Conservation (phyloP, 225 moss, liverwort and hornwort species). For the Rhytidiadelphus loreus region DNA sequence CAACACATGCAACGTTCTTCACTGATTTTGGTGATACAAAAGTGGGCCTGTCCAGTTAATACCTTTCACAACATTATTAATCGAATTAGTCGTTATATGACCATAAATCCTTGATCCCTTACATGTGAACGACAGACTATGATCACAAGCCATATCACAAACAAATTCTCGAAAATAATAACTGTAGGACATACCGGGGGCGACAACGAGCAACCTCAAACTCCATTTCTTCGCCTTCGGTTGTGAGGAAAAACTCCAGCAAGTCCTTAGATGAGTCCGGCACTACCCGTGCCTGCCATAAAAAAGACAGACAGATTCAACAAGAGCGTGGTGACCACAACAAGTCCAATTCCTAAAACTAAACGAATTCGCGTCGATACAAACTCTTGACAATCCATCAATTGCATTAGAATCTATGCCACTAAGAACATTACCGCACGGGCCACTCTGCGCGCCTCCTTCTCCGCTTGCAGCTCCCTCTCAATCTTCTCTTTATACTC, state of each 20-base stretch:
- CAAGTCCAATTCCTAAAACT: background rate
- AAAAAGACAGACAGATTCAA: background rate
- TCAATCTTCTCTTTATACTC: conserved; percentile 54
- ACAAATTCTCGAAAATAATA: background rate
- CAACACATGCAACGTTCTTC: background rate
- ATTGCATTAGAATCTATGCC: background rate
- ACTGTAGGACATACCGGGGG: conserved; percentile 36
- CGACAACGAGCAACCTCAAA: conserved; percentile 93
- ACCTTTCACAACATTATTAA: background rate
- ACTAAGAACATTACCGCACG: conserved; percentile 42
- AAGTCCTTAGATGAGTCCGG: conserved; percentile 52
- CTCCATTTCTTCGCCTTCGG: conserved; percentile 71
- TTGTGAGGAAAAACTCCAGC: conserved; percentile 65
- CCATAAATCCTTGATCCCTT: background rate
- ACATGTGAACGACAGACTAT: background rate
- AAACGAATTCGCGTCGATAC: background rate
- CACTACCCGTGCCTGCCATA: conserved; percentile 56
- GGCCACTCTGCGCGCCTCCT: conserved; percentile 56
- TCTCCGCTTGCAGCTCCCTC: conserved; percentile 45
- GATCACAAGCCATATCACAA: background rate
- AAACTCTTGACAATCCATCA: background rate
- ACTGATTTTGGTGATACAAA: background rate
- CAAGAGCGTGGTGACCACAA: background rate
- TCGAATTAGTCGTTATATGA: background rate
- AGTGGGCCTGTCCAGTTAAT: background rate